Base-by-base conservation (phyloP, 208 protist species). In the Leishmania mexicana region DNA sequence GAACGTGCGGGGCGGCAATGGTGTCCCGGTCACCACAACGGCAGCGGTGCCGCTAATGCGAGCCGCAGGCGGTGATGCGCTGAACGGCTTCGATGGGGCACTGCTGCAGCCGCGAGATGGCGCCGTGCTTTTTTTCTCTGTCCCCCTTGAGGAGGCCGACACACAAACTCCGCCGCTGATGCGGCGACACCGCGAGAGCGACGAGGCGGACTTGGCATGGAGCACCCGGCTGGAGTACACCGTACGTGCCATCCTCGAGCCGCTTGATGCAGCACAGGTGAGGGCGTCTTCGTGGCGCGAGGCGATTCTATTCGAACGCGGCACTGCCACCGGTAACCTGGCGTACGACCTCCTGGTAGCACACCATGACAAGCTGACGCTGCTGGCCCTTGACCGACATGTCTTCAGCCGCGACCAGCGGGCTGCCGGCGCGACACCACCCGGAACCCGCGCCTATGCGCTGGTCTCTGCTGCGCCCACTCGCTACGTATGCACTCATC, bases 1-100 rank as follows among this genome's bases (percentile, higher is more conserved):
- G 35, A 49, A 72, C 40, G 24, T 45, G 67, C 67, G 4, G 67
- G 67, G 67, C 21, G 67, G 67, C 42, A 72, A 17, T 49, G 67
- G 40, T 6, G 49, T 45, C 28, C 38, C 58, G 24, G 2, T 77
- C 17, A 64, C 35, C 31, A 35, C 74, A 15, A 62, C 74, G 35
- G 35, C 38, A 28, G 49, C 38, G 19, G 74, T 77, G 54, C 74
- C 74, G 54, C 49, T 77, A 13, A 53, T 77, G 74, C 76, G 76
- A 35, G 76, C 70, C 21, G 24, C 40, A 45, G 54, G 57, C 11
- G 77, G 78, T 45, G 78, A 79, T 79, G 31, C 60, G 70, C 83
- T n/a, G 58, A 79, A 79, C 67, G 83, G 78, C 62, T 85, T 85
- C 57, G 83, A 85, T 78, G 83, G 78, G 21, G 83, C 83, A 2